Evolutionary conservation across 208 protist species (phyloP).

Genomic region (Leishmania braziliensis): DNA sequence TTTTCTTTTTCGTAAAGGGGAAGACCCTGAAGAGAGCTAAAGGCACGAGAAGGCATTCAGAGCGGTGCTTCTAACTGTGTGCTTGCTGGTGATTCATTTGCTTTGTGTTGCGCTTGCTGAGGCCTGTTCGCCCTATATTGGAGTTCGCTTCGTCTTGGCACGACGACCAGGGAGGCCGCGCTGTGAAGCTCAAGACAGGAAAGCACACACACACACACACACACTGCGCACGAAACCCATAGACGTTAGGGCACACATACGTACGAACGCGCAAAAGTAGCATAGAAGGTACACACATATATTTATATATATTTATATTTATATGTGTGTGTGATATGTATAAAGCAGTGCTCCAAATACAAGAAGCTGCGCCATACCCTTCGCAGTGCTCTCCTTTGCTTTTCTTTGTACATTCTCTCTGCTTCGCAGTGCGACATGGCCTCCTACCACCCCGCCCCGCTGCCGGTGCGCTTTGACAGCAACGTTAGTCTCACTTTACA

Average conservation of each 20-base stretch:
- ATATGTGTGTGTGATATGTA: not conserved
- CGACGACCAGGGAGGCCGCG: not conserved
- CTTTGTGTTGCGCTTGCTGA: not conserved
- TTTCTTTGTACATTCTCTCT: not conserved
- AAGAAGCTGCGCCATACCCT: not conserved
- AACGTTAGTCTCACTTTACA: conserved; percentile 74
- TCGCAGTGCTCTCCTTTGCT: not conserved
- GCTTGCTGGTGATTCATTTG: not conserved
- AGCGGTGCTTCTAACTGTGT: not conserved
- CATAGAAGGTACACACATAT: not conserved
- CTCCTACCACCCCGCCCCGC: conserved; percentile 24
- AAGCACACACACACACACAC: not conserved
- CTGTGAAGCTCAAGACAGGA: not conserved
- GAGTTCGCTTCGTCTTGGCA: not conserved
- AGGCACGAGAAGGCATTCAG: not conserved
- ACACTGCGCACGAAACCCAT: not conserved
- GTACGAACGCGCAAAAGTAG: not conserved
- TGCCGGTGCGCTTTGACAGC: conserved; percentile 73
- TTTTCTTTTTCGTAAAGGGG: not conserved
- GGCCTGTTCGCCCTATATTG: not conserved
- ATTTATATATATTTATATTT: not conserved
- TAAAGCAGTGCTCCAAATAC: conserved; percentile 10
- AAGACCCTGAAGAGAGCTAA: not conserved
- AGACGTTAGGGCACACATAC: not conserved
- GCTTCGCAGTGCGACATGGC: conserved; percentile 7